These are phyloP conservation scores for Deakozyma indianensis DNA, from an alignment of 805 yeast species.

Conservation along the genomic window DNA sequence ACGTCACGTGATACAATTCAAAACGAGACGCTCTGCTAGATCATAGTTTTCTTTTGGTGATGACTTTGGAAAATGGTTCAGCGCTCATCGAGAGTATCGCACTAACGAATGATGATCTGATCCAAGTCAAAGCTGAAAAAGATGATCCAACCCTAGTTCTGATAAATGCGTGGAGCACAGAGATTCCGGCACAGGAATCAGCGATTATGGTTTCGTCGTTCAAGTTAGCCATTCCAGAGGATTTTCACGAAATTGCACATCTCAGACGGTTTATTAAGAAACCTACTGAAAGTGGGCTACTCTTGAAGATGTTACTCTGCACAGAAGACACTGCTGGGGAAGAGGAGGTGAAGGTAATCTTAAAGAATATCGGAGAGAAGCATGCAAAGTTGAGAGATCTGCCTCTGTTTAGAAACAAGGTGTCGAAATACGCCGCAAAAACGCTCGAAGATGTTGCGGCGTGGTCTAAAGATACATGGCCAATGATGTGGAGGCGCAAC, in stretches of 20 bases:
- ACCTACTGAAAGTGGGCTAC: slow-evolving; percentile 26
- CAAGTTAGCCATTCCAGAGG: neutral
- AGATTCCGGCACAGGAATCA: neutral
- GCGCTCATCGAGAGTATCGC: too few relatives aligned
- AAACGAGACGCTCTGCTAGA: too few relatives aligned
- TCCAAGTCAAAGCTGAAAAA: slow-evolving; percentile 3
- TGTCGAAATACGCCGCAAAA: slow-evolving; percentile 54
- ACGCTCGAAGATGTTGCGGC: slow-evolving; percentile 48
- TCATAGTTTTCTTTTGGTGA: too few relatives aligned
- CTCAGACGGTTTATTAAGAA: slow-evolving; percentile 36
- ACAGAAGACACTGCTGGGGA: slow-evolving; percentile 15
- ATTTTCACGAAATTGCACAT: slow-evolving; percentile 2
- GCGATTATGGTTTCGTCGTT: neutral
- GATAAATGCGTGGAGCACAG: slow-evolving; percentile 2
- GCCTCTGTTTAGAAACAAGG: slow-evolving; percentile 14
- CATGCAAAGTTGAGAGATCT: neutral
- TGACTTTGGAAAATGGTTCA: too few relatives aligned
- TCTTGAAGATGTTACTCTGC: slow-evolving; percentile 30
- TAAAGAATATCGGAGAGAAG: neutral
- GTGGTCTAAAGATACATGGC: slow-evolving; percentile 73
- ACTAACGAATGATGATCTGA: neutral
- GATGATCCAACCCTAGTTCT: neutral
- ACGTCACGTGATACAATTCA: too few relatives aligned
- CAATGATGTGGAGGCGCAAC: slow-evolving; percentile 86
- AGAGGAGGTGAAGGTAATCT: slow-evolving; percentile 6